Base-by-base conservation (phyloP, 2,329 filamentous ascomycete genomes). In the Alternaria alternata region DNA sequence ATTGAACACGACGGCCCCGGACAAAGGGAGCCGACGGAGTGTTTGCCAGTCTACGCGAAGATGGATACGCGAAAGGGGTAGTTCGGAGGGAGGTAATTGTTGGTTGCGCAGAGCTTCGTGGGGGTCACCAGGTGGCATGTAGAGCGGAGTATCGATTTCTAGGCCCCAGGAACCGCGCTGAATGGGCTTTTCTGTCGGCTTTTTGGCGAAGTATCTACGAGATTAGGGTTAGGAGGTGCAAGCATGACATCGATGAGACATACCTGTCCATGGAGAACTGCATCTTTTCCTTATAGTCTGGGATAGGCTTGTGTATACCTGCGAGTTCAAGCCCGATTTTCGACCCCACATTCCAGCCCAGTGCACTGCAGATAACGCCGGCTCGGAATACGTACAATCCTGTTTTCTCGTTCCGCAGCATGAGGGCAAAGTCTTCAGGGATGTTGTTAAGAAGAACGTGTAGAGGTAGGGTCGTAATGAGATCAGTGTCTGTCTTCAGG, bases 1-100 rank as follows among this genome's bases (percentile, higher is more conserved):
- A 76, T 95, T 96, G 81, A 96, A 96, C 0, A 93, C 86, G 1
- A 96, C 82, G 0, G 86, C 89, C 0, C 87, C 91, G 0, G 90
- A 93, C 0, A 96, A 81, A 0, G 93, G 92, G 0, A 96, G 80
- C 3, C 93, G 87, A 2, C 93, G 87, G 4, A 96, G 81, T 0
- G 93, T 96, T 78, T 96, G 93, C 91, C 92, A 96, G 76, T 96
- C 93, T 2, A 95, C 92, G 5, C 93, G 86, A 1, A 96, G 81
- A 62, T 90, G 81, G 64, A 91, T 82, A 34, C 91, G 85, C 0
- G 86, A 82, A 2, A 88, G 72, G 0, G 78, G 80, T 6, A 94
- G 80, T 20, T 81, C 78, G 0, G 84, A 79, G 47, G 86, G 81
- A 14, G 57, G 38, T 1, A 43, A 28, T 64, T 94, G 90, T 0